phyloP scores from a whole-genome alignment of 2,329 filamentous ascomycete genomes.

The Cordyceps farinosa region DNA sequence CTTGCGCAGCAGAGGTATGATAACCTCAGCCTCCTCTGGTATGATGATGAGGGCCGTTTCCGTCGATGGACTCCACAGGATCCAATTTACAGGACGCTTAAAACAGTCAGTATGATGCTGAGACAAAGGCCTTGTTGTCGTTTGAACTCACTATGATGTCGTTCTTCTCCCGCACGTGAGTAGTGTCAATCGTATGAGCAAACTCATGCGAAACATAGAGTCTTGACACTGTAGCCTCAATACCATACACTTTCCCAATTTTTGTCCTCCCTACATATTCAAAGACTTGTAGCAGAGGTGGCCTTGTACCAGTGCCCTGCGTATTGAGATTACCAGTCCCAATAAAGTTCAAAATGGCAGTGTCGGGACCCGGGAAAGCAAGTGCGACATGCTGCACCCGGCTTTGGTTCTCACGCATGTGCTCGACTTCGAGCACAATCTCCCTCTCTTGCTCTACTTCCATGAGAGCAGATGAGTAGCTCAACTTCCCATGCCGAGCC shows the following conservation, averaged over 20 bases:
- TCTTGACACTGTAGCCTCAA: not conserved
- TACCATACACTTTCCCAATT: not conserved
- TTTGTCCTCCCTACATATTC: slow-evolving; percentile 2
- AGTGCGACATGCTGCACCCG: slow-evolving; percentile 38
- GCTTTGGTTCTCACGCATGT: slow-evolving; percentile 51
- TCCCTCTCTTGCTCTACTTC: slow-evolving; percentile 60
- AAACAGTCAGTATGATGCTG: slow-evolving; percentile 17
- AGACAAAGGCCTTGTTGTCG: too few species aligned
- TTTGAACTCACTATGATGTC: not conserved
- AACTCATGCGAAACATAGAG: slow-evolving; percentile 9
- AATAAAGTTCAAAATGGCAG: not conserved
- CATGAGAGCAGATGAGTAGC: slow-evolving; percentile 49
- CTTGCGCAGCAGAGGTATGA: slow-evolving; percentile 45
- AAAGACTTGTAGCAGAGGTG: not conserved
- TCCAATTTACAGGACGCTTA: slow-evolving; percentile 54
- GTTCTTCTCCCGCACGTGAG: not conserved
- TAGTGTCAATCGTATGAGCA: not conserved
- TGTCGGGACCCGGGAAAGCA: slow-evolving; percentile 34
- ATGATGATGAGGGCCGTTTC: slow-evolving; percentile 54
- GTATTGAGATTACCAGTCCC: not conserved
- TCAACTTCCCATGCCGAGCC: not conserved
- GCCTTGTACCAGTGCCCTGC: not conserved
- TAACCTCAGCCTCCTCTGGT: slow-evolving; percentile 58
- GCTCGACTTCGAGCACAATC: slow-evolving; percentile 55
- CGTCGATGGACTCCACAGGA: slow-evolving; percentile 50